phyloP scores from a whole-genome alignment of 2,329 filamentous ascomycete genomes.

The Colletotrichum agaves region DNA sequence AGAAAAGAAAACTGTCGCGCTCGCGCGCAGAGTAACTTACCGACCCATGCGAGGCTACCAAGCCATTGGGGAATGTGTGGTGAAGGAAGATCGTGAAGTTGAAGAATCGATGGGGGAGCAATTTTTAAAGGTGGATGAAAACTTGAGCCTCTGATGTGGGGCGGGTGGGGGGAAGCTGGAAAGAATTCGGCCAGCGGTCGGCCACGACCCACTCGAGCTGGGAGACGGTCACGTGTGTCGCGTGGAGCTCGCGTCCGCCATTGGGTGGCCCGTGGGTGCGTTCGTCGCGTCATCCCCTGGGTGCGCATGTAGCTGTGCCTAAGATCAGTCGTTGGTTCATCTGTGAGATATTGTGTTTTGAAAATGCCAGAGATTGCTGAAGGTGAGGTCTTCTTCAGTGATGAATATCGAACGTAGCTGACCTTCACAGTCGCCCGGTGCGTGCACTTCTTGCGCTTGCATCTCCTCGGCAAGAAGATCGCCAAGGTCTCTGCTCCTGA shows the following conservation, averaged over 20 bases:
- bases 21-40: constrained; percentile 40
- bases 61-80: constrained; percentile 22
- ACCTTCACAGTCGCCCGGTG: constrained; percentile 76
- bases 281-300: constrained; percentile 9
- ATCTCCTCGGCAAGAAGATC: constrained; percentile 87
- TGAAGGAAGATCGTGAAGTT: constrained; percentile 31
- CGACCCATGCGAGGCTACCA: constrained; percentile 38
- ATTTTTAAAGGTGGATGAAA: constrained; percentile 40
- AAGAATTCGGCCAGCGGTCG: constrained; percentile 34
- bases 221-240: constrained; percentile 45
- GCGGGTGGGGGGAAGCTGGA: constrained; percentile 36
- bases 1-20: constrained; percentile 22
- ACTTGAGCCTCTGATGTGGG: constrained; percentile 36
- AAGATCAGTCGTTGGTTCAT: not conserved
- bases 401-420: not conserved
- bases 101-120: constrained; percentile 34
- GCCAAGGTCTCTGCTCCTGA: constrained; percentile 76
- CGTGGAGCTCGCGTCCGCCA: constrained; percentile 18
- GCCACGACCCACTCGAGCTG: constrained; percentile 34
- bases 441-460: constrained; percentile 84
- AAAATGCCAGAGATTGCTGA: constrained; percentile 73
- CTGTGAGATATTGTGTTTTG: not conserved
- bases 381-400: constrained; percentile 49
- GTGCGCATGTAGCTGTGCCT: not conserved
- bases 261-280: not conserved